A percentile compares a stretch with the other conserved stretches of the same genome.
Evolutionary conservation across 2,329 filamentous ascomycete genomes (phyloP).

Genomic region (Aureobasidium mangrovei): DNA sequence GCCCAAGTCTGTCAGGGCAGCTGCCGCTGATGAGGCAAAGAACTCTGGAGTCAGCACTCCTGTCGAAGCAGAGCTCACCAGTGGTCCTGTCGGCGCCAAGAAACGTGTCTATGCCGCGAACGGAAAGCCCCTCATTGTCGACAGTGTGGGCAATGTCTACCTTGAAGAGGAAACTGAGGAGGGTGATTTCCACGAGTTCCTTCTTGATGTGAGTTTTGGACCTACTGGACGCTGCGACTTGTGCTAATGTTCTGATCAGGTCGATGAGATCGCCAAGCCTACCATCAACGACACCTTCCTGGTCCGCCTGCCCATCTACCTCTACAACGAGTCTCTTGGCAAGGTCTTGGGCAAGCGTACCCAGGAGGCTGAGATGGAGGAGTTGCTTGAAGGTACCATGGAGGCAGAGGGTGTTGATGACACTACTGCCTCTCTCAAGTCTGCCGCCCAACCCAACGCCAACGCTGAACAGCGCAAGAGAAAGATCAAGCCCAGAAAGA

Average conservation of each 20-base stretch:
- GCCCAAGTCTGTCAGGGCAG: conserved; percentile 40
- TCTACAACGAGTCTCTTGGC: conserved; percentile 47
- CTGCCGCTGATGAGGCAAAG: conserved; percentile 41
- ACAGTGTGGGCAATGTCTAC: conserved; percentile 85
- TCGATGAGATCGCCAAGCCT: conserved; percentile 68
- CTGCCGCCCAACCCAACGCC: conserved; percentile 35
- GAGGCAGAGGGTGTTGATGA: conserved; percentile 32
- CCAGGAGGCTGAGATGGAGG: conserved; percentile 23
- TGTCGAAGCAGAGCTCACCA: conserved; percentile 41
- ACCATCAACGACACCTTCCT: conserved; percentile 76
- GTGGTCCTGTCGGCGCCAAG: conserved; percentile 63
- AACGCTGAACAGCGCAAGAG: conserved; percentile 38
- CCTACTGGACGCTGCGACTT: conserved; percentile 17
- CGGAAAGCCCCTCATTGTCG: conserved; percentile 88
- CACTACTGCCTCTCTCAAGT: conserved; percentile 29
- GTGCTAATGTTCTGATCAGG: conserved; percentile 39
- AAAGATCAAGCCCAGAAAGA: conserved; percentile 22
- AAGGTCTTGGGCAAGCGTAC: conserved; percentile 34
- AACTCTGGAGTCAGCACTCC: conserved; percentile 45
- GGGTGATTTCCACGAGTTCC: conserved; percentile 69
- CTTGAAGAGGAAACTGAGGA: conserved; percentile 89
- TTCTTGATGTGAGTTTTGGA: conserved; percentile 66
- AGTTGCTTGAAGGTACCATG: conserved; percentile 28
- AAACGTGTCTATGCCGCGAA: conserved; percentile 90
- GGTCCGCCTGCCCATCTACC: conserved; percentile 66